Base-by-base conservation (phyloP, 768 basidiomycete genomes). In the Boletus insuetus region DNA sequence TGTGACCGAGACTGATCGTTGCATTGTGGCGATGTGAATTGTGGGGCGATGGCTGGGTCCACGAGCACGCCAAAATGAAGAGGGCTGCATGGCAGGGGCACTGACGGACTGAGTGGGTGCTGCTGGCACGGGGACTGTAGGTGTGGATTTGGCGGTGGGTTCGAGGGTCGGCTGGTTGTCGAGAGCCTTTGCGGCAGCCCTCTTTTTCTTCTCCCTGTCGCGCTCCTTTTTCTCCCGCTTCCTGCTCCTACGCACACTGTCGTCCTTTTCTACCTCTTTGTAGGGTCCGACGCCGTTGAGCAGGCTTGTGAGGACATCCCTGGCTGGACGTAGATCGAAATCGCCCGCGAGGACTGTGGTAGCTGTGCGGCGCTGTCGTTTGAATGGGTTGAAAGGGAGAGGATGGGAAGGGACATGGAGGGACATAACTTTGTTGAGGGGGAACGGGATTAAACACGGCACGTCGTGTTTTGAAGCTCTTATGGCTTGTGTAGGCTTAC, bases 231-330 rank as follows among this genome's bases (percentile, higher is more conserved):
- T 72, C 45, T 73, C 83, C 54, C 75, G 76, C 70, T 79, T 85
- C 70, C 75, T 80, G 58, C 73, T 79, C 68, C 79, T 77, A 60
- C 79, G 77, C 41, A 74, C 62, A 67, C 82, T 80, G 58, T 85
- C 84, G 31, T 83, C 81, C 53, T 75, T 79, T 73, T 87, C 86
- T 26, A 84, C 80, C 16, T 73, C 78, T 56, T 81, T 79, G 70
- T 89, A 86, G 8, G 81, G 81, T 0, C 79, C 79, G 31, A 90
- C 85, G 48, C 89, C 88, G 64, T 91, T 91, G 64, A 91, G 74
- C 47, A 91, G 70, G 70, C 86, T 88, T 14, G 90, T 91, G 60
- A 92, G 77, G 58, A 87, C 87, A 72, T 91, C 89, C 67, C 90
- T 81, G 37, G 78, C 66, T 0, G 86, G 84, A 19, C 79, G 79